These are phyloP conservation scores for Pythium chondricola DNA, from an alignment of 352 stramenopile genomes.

Conservation along the genomic window DNA sequence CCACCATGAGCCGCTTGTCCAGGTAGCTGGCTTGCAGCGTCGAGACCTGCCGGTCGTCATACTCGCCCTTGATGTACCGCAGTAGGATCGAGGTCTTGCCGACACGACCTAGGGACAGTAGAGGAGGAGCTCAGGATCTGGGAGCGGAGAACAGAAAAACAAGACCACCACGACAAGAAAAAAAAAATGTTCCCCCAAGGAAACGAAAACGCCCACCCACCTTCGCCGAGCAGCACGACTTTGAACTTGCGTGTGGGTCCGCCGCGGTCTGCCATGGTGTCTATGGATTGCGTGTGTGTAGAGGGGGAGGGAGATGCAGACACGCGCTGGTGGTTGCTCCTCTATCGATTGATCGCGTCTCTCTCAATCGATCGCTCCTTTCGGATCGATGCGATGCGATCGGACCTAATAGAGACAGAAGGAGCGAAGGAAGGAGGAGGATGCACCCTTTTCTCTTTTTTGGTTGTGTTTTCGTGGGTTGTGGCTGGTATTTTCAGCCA, in stretches of 20 bases:
- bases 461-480: no score
- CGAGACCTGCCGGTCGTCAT: slow-evolving; percentile 88
- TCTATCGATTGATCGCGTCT: no score
- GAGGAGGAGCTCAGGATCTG: no score
- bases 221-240: slow-evolving; percentile 81
- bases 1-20: slow-evolving; percentile 87
- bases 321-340: background rate
- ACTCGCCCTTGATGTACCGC: slow-evolving; percentile 91
- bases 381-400: background rate
- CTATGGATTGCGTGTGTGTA: background rate
- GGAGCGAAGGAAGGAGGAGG: background rate
- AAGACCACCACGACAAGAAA: background rate
- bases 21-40: slow-evolving; percentile 93
- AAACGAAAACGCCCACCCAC: slow-evolving; percentile 16
- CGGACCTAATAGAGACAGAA: no score
- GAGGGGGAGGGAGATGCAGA: background rate
- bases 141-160: background rate
- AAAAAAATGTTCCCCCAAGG: background rate
- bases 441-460: background rate
- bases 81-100: slow-evolving; percentile 94
- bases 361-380: no score
- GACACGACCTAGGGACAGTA: slow-evolving; percentile 87
- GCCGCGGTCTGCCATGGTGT: slow-evolving; percentile 46
- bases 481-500: no score
- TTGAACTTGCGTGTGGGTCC: slow-evolving; percentile 76